These are phyloP conservation scores for Solidago caesia DNA, from an alignment of 129 eudicot species.

Conservation along the genomic window DNA sequence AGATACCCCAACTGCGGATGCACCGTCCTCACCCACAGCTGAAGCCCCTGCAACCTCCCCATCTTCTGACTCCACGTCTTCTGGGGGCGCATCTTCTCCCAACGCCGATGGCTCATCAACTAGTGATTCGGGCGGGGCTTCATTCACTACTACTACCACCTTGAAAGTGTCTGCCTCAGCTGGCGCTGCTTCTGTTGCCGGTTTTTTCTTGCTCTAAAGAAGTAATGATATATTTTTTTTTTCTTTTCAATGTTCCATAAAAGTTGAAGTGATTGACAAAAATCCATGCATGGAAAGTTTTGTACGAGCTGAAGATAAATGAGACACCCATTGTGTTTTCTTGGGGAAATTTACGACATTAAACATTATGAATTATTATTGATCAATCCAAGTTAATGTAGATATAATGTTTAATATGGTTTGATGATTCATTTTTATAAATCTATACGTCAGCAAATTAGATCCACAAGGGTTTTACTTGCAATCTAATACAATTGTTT, in stretches of 20 bases:
- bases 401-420: too few relatives aligned
- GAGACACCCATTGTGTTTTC: neutral
- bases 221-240: neutral
- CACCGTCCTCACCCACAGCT: slow-evolving; percentile 1
- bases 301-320: neutral
- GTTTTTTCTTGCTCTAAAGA: slow-evolving; percentile 21
- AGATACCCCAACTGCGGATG: slow-evolving; percentile 9
- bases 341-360: neutral
- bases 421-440: too few relatives aligned
- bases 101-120: slow-evolving; percentile 12
- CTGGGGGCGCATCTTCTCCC: slow-evolving; percentile 12
- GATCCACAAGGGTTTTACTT: too few relatives aligned
- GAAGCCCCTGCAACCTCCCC: slow-evolving; percentile 9
- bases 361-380: neutral
- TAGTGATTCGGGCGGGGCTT: neutral
- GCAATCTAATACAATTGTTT: too few relatives aligned
- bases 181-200: neutral
- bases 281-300: slow-evolving; percentile 1
- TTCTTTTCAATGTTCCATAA: neutral
- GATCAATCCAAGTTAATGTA: neutral
- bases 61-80: neutral
- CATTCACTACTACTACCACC: neutral
- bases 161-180: slow-evolving; percentile 9
- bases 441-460: too few relatives aligned
- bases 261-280: neutral